Base-by-base conservation (phyloP, 306 rosid species). In the Cicer judaicum region DNA sequence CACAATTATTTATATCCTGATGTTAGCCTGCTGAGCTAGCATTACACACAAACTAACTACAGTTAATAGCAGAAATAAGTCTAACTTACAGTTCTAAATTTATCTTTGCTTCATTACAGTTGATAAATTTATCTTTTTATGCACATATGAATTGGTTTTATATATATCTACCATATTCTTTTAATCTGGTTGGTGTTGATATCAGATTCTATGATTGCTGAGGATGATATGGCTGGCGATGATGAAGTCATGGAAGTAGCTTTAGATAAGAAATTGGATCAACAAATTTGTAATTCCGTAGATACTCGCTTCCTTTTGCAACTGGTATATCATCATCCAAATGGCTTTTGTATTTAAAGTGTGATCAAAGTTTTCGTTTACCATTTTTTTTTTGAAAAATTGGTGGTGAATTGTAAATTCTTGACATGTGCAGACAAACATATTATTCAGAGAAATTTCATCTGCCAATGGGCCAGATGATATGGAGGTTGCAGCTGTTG, bases 231-330 rank as follows among this genome's bases (percentile, higher is more conserved):
- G 77, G 79, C 34, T 72, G 87, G 65, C 6, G 85, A 79, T 68
- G 97, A 89, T 79, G 92, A 91, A 69, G 84, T 61, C 43, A 79
- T 68, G 84, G 91, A 89, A 75, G 52, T 87, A 39, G 82, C 75
- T 54, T 77, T 91, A 85, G 81, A 89, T 84, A 82, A 72, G 66
- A 86, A 88, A 80, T 86, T 93, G 85, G 88, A 89, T 46, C 84
- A 82, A 74, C 96, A 93, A 84, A 93, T 93, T 53, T 79, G 91
- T 82, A 84, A 84, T 79, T 86, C 97, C 57, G 84, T 93, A 72
- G 92, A 91, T 85, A 77, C 88, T 5, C 89, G 88, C 50, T 93
- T 93, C 87, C 98, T 93, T 74, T 79, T 91, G 80, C 98, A 89
- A 85, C 75, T 93, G 84, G 98, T 93, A 89, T 74, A 72, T 57